A percentile compares a stretch with the other conserved stretches of the same genome.
phyloP scores from a whole-genome alignment of 1,284 basidiomycete genomes.

The Xanthoconium separans region DNA sequence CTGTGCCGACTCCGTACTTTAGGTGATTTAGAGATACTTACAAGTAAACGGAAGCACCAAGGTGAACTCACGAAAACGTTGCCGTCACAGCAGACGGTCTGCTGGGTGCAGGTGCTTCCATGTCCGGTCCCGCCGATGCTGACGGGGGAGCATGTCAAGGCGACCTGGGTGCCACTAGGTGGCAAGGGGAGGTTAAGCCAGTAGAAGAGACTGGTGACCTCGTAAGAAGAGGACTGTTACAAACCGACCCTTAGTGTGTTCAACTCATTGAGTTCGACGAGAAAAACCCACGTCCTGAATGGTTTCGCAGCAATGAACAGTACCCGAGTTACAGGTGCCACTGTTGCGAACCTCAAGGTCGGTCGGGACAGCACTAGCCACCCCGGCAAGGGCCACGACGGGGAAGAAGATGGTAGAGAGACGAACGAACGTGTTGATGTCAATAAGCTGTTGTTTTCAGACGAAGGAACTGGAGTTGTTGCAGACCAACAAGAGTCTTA shows the following conservation, averaged over 20 bases:
- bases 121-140: not conserved
- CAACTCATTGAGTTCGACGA: not conserved
- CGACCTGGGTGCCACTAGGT: constrained; percentile 1
- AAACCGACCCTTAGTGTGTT: not conserved
- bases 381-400: constrained; percentile 7
- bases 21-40: not conserved
- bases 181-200: not conserved
- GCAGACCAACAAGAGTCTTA: not conserved
- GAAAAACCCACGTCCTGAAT: constrained; percentile 1
- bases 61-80: constrained; percentile 14
- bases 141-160: constrained; percentile 14
- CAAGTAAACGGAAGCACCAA: too few relatives aligned
- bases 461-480: not conserved
- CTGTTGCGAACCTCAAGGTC: constrained; percentile 3
- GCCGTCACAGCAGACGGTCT: constrained; percentile 20
- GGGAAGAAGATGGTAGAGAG: constrained; percentile 8
- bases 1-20: constrained; percentile 12
- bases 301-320: constrained; percentile 17
- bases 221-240: not conserved
- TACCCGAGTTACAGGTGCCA: not conserved
- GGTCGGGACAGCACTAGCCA: constrained; percentile 8
- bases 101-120: constrained; percentile 5
- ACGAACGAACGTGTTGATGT: constrained; percentile 15
- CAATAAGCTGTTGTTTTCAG: not conserved
- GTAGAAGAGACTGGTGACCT: not conserved